Conservation (phyloP, 2,329 filamentous ascomycete species). For the Sordariomycetes sp. region DNA sequence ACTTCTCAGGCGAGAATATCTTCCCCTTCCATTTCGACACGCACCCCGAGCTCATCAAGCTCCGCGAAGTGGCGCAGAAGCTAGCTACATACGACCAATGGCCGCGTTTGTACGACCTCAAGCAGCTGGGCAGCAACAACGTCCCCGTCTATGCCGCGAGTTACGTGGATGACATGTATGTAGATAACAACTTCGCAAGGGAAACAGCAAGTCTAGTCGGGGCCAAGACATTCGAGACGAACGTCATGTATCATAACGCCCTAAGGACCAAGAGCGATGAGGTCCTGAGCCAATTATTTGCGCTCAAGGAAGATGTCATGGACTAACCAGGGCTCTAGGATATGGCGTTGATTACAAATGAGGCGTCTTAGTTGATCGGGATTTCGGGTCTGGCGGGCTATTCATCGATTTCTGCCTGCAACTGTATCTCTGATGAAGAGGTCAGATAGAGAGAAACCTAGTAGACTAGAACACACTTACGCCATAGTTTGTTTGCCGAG, state of each 20-base stretch:
- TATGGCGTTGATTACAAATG: too few species aligned
- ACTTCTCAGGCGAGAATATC: slow-evolving; percentile 90
- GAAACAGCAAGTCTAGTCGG: slow-evolving; percentile 68
- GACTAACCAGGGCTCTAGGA: slow-evolving; percentile 28
- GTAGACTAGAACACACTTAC: slow-evolving; percentile 29
- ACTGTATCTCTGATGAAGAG: slow-evolving; percentile 34
- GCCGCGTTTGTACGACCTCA: slow-evolving; percentile 67
- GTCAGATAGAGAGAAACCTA: slow-evolving; percentile 6
- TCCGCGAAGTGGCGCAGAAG: slow-evolving; percentile 60
- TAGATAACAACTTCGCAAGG: slow-evolving; percentile 65
- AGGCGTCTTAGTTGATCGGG: too few species aligned
- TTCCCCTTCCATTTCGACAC: slow-evolving; percentile 78
- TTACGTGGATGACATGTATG: slow-evolving; percentile 87
- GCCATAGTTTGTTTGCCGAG: slow-evolving; percentile 62
- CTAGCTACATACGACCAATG: slow-evolving; percentile 63
- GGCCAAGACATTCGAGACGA: slow-evolving; percentile 76
- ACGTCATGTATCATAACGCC: slow-evolving; percentile 80
- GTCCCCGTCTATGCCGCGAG: slow-evolving; percentile 82
- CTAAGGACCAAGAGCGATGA: slow-evolving; percentile 65
- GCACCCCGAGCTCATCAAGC: slow-evolving; percentile 62
- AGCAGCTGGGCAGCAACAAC: slow-evolving; percentile 63
- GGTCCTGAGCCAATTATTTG: slow-evolving; percentile 67
- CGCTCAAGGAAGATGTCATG: slow-evolving; percentile 59
- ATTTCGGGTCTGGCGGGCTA: too few species aligned
- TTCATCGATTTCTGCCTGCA: slow-evolving; percentile 39